Percentiles rank a stretch among this genome's conserved stretches.
These are phyloP conservation scores for Blepharisma stoltei DNA, from an alignment of 73 alveolate genomes.

Conservation along the genomic window DNA sequence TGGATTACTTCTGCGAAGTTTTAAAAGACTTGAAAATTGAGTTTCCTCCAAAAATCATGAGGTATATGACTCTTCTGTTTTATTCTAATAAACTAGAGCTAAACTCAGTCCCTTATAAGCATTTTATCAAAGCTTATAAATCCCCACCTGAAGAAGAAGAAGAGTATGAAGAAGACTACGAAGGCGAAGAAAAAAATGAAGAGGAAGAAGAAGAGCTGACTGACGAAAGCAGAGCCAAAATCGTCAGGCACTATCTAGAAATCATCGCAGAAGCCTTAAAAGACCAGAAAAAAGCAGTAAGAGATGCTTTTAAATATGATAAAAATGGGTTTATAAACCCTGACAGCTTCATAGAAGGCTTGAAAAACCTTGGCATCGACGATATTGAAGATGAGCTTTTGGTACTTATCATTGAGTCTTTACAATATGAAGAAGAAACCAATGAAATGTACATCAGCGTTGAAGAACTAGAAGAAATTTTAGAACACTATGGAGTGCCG, in stretches of 20 bases:
- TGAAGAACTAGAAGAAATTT: constrained; percentile 24
- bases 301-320: constrained; percentile 17
- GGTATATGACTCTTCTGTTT: constrained; percentile 17
- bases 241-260: constrained; percentile 16
- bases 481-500: constrained; percentile 10
- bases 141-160: background rate
- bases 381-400: constrained; percentile 3
- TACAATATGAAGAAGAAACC: constrained; percentile 33
- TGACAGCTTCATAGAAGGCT: background rate
- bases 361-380: background rate
- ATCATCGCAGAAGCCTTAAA: background rate
- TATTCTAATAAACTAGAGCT: constrained; percentile 17
- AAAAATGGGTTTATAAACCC: background rate
- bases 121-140: constrained; percentile 30
- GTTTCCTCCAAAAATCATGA: background rate
- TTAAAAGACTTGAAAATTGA: background rate
- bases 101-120: constrained; percentile 21
- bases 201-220: constrained; percentile 2
- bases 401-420: constrained; percentile 9
- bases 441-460: background rate
- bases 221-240: constrained; percentile 8
- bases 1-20: background rate
- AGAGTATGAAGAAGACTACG: constrained; percentile 17
- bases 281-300: background rate
- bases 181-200: background rate